Evolutionary conservation across 495 filamentous ascomycete species (phyloP).

Genomic region (Neurospora sp.): DNA sequence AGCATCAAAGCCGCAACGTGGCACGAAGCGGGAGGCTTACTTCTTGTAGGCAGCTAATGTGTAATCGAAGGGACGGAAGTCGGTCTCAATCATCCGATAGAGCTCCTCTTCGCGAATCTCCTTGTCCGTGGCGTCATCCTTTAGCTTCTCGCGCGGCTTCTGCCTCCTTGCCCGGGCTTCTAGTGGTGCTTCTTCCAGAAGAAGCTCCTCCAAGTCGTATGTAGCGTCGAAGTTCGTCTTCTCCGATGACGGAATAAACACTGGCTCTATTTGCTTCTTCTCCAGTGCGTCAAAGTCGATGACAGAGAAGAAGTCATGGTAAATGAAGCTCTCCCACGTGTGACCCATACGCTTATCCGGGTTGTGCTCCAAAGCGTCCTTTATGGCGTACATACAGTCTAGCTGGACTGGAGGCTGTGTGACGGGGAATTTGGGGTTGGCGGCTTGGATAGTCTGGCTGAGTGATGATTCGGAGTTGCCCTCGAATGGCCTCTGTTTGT

Average conservation of each 20-base stretch:
- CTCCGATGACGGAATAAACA: constrained; percentile 86
- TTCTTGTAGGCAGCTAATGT: constrained; percentile 59
- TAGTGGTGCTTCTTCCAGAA: constrained; percentile 89
- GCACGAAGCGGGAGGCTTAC: constrained; percentile 25
- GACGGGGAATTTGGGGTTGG: constrained; percentile 74
- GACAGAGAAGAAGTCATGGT: constrained; percentile 78
- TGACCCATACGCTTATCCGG: constrained; percentile 71
- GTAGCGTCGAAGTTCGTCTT: constrained; percentile 99
- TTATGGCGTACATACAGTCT: constrained; percentile 76
- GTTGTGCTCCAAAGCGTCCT: constrained; percentile 71
- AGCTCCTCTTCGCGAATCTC: constrained; percentile 92
- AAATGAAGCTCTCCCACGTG: constrained; percentile 68
- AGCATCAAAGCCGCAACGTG: neutral
- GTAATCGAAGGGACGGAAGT: constrained; percentile 96
- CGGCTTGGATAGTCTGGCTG: constrained; percentile 71
- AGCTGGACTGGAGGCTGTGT: constrained; percentile 83
- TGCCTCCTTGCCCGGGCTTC: constrained; percentile 88
- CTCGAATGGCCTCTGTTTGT: constrained; percentile 69
- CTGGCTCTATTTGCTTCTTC: constrained; percentile 79
- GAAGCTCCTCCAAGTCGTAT: constrained; percentile 89
- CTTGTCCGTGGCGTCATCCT: constrained; percentile 90
- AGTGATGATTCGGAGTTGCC: constrained; percentile 74
- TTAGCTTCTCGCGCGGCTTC: constrained; percentile 81
- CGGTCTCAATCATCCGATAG: constrained; percentile 85
- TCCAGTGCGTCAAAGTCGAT: constrained; percentile 83